Percentiles rank a stretch among this genome's conserved stretches.
phyloP scores from a whole-genome alignment of 2,329 filamentous ascomycete species.

The Cladosporium sp. region DNA sequence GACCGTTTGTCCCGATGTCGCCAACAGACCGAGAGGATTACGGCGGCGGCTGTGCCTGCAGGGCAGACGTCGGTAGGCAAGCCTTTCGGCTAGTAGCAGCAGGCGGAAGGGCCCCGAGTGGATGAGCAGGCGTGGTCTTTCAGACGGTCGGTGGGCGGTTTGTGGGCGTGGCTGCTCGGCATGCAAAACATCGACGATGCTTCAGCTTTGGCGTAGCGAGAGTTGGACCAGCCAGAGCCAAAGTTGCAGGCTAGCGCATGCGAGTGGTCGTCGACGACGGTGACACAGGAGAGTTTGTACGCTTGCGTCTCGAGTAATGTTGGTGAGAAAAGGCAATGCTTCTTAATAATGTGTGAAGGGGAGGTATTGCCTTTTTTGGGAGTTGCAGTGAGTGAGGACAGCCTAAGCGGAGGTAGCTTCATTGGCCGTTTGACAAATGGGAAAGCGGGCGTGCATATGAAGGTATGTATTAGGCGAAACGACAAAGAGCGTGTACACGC shows the following conservation, averaged over 20 bases:
- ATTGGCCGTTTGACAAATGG: too few relatives aligned
- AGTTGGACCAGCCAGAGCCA: neutral
- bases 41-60: neutral
- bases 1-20: neutral
- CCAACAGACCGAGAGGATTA: slow-evolving; percentile 7
- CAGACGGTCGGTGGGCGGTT: neutral
- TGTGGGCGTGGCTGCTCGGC: slow-evolving; percentile 4
- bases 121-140: neutral
- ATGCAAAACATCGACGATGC: slow-evolving; percentile 13
- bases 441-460: too few relatives aligned
- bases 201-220: neutral
- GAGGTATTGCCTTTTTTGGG: too few relatives aligned
- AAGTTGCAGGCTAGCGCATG: neutral
- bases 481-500: too few relatives aligned
- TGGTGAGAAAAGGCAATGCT: neutral
- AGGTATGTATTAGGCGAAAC: too few relatives aligned
- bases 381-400: too few relatives aligned
- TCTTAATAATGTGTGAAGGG: too few relatives aligned
- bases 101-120: slow-evolving; percentile 5
- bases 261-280: neutral
- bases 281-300: neutral
- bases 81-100: neutral
- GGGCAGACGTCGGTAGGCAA: neutral
- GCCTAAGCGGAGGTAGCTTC: too few relatives aligned
- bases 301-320: slow-evolving; percentile 6